A percentile compares a stretch with the other conserved stretches of the same genome.
Conservation (phyloP, 1,284 basidiomycete species). For the Rhizopogon hawkerae region DNA sequence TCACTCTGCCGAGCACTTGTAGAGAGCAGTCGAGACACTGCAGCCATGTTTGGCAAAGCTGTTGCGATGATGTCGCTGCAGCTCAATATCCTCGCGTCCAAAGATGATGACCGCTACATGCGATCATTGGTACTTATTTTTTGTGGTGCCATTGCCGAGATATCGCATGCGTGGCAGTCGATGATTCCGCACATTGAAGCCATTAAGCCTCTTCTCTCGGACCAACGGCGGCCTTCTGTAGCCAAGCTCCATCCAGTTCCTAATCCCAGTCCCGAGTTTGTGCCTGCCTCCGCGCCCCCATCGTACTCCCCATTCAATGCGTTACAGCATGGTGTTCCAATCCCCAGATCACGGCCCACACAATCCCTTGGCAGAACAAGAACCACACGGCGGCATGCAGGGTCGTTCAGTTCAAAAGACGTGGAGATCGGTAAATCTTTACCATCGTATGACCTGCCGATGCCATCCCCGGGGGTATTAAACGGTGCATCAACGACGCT, state of each 20-base stretch:
- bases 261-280: conserved; percentile 14
- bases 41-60: conserved; percentile 82
- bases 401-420: conserved; percentile 88
- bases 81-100: conserved; percentile 65
- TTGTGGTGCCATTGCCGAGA: conserved; percentile 86
- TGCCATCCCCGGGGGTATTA: conserved; percentile 24
- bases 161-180: conserved; percentile 77
- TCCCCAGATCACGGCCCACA: conserved; percentile 33
- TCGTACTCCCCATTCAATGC: conserved; percentile 18
- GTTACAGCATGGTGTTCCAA: conserved; percentile 22
- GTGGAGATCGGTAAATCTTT: conserved; percentile 81
- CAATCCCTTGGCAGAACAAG: conserved; percentile 24
- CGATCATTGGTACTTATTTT: conserved; percentile 83
- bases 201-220: conserved; percentile 58
- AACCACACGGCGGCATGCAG: conserved; percentile 75
- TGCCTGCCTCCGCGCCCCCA: conserved; percentile 15
- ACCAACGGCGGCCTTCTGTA: conserved; percentile 29
- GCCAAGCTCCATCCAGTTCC: conserved; percentile 17
- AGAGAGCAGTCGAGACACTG: conserved; percentile 79
- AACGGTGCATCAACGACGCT: conserved; percentile 32
- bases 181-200: conserved; percentile 70
- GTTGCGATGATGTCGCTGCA: conserved; percentile 78
- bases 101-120: conserved; percentile 82
- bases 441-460: conserved; percentile 49
- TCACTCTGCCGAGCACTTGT: conserved; percentile 73